Evolutionary conservation across 371 early-diverging fungal species (phyloP).

Genomic region (Mortierella sp.): DNA sequence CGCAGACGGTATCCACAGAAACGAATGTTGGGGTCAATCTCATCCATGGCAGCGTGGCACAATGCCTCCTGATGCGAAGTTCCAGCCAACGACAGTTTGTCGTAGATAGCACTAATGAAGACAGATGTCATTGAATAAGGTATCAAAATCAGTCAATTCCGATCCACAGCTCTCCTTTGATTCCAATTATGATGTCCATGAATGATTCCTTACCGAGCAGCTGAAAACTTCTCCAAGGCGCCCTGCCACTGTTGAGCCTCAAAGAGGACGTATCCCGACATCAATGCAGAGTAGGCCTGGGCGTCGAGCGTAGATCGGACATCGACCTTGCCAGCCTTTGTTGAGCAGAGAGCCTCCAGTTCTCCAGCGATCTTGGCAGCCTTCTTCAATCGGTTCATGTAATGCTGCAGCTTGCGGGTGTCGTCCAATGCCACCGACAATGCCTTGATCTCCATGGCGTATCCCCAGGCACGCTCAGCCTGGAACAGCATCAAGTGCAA

Average conservation of each 20-base stretch:
- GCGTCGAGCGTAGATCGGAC: slow-evolving; percentile 70
- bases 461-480: slow-evolving; percentile 85
- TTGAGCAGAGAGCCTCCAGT: slow-evolving; percentile 67
- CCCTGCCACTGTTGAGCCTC: slow-evolving; percentile 81
- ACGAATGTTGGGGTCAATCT: slow-evolving; percentile 85
- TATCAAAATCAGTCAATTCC: not conserved
- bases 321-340: slow-evolving; percentile 67
- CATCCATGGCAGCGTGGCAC: slow-evolving; percentile 79
- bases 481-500: slow-evolving; percentile 77
- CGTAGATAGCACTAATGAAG: slow-evolving; percentile 72
- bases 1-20: slow-evolving; percentile 85
- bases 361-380: slow-evolving; percentile 69
- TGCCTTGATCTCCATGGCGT: slow-evolving; percentile 83
- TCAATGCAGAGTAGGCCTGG: slow-evolving; percentile 81
- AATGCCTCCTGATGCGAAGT: slow-evolving; percentile 74
- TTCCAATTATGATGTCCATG: not conserved
- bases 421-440: slow-evolving; percentile 70
- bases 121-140: not conserved
- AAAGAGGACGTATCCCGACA: slow-evolving; percentile 76
- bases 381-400: slow-evolving; percentile 72
- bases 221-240: slow-evolving; percentile 74
- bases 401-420: slow-evolving; percentile 77
- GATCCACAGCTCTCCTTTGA: not conserved
- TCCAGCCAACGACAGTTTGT: slow-evolving; percentile 68
- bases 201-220: slow-evolving; percentile 62